A percentile compares a stretch with the other conserved stretches of the same genome.
Conservation (phyloP, 768 basidiomycete genomes). For the Auricularia sp. region DNA sequence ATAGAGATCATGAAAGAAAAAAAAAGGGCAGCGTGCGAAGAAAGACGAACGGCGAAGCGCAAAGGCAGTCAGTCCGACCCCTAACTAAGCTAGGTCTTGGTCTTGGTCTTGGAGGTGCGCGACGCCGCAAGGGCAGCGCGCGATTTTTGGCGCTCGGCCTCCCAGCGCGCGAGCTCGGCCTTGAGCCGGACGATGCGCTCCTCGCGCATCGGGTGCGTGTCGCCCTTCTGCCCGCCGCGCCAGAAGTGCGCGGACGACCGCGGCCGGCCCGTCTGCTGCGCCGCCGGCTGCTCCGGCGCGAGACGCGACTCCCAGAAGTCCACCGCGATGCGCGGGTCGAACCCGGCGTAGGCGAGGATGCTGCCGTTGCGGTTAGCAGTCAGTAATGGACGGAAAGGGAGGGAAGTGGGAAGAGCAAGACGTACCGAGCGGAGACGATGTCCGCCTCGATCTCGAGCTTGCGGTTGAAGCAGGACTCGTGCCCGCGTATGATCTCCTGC, state of each 20-base stretch:
- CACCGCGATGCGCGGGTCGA: conserved; percentile 74
- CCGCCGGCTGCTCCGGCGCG: conserved; percentile 13
- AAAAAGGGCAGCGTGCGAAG: too few species aligned
- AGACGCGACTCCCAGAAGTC: conserved; percentile 63
- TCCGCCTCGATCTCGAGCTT: conserved; percentile 91
- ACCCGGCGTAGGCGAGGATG: conserved; percentile 86
- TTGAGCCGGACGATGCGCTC: conserved; percentile 50
- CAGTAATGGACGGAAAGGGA: too few species aligned
- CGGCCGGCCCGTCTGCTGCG: conserved; percentile 14
- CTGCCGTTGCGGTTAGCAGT: conserved; percentile 18
- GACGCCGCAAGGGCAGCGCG: too few species aligned
- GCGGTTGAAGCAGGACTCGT: conserved; percentile 66
- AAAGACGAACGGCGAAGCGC: too few species aligned
- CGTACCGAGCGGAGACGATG: conserved; percentile 70
- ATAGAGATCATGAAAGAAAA: too few species aligned
- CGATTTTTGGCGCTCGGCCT: conserved; percentile 29
- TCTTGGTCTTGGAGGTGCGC: too few species aligned
- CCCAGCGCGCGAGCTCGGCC: conserved; percentile 66
- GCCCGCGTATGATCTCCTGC: conserved; percentile 60
- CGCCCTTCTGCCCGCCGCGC: conserved; percentile 31
- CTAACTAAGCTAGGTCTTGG: too few species aligned
- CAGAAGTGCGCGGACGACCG: conserved; percentile 35
- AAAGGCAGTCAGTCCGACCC: too few species aligned
- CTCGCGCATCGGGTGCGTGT: conserved; percentile 59
- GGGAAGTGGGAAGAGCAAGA: conserved; percentile 4